Percentiles rank a stretch among this genome's conserved stretches.
Conservation (phyloP, 2,329 filamentous ascomycete species). For the Corinectria fuckeliana region DNA sequence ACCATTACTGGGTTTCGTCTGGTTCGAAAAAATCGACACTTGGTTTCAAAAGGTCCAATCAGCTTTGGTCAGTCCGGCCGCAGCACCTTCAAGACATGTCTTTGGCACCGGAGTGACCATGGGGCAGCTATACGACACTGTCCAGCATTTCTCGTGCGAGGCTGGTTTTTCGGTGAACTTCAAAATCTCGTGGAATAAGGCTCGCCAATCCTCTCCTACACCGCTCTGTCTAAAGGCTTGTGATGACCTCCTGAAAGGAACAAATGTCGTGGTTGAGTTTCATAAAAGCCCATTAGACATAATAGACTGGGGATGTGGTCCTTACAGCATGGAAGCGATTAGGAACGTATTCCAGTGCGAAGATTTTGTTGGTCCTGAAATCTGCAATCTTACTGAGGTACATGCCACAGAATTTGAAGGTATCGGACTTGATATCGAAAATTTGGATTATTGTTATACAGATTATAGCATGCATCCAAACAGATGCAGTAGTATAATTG, state of each 20-base stretch:
- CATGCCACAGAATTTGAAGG: slow-evolving; percentile 12
- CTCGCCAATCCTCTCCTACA: not conserved
- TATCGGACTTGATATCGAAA: slow-evolving; percentile 6
- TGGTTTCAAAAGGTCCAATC: not conserved
- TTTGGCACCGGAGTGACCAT: slow-evolving; percentile 21
- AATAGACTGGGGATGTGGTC: slow-evolving; percentile 13
- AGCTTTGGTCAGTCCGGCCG: not conserved
- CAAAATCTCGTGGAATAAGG: slow-evolving; percentile 16
- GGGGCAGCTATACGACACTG: slow-evolving; percentile 28
- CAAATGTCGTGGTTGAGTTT: slow-evolving; percentile 22
- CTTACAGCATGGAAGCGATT: slow-evolving; percentile 13
- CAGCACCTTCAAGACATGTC: slow-evolving; percentile 1
- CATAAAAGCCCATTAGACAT: slow-evolving; percentile 2
- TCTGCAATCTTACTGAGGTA: slow-evolving; percentile 1
- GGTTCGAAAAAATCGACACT: slow-evolving; percentile 3
- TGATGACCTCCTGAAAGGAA: slow-evolving; percentile 7
- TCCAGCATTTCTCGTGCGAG: slow-evolving; percentile 12
- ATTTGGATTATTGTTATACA: not conserved
- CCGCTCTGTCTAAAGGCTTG: slow-evolving; percentile 4
- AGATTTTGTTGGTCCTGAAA: not conserved
- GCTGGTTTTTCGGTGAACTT: slow-evolving; percentile 16
- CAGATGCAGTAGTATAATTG: too few species aligned
- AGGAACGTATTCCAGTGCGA: slow-evolving; percentile 11
- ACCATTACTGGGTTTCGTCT: slow-evolving; percentile 25
- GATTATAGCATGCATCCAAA: not conserved